Percentiles rank a stretch among this genome's conserved stretches.
These are phyloP conservation scores for Torulaspora indica DNA, from an alignment of 805 yeast species.

Conservation along the genomic window DNA sequence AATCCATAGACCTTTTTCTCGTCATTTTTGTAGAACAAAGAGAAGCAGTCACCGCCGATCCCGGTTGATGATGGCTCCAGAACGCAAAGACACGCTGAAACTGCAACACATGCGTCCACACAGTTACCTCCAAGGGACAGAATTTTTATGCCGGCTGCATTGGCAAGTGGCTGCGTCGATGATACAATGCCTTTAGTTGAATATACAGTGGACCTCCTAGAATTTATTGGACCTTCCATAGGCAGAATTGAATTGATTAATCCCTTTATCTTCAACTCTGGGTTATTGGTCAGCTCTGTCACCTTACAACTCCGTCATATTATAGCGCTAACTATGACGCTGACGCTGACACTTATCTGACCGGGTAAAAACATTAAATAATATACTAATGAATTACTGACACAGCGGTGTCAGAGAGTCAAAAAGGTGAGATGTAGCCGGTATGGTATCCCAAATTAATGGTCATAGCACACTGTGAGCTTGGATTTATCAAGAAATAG, in stretches of 20 bases:
- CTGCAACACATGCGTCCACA: slow-evolving; percentile 60
- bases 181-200: slow-evolving; percentile 69
- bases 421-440: not conserved
- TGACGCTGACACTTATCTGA: not conserved
- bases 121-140: slow-evolving; percentile 70
- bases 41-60: slow-evolving; percentile 67
- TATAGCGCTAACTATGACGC: too few species aligned
- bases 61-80: slow-evolving; percentile 59
- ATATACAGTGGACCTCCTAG: slow-evolving; percentile 66
- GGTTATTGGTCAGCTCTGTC: too few species aligned
- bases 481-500: not conserved
- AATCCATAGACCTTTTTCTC: slow-evolving; percentile 55
- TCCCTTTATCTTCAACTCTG: not conserved
- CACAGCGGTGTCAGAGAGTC: not conserved
- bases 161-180: slow-evolving; percentile 72
- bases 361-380: not conserved
- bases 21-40: slow-evolving; percentile 49
- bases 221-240: slow-evolving; percentile 26
- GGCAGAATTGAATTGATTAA: not conserved
- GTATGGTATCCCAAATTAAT: not conserved
- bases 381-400: not conserved
- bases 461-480: not conserved
- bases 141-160: slow-evolving; percentile 64
- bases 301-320: too few species aligned
- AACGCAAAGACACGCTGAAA: slow-evolving; percentile 51